A percentile compares a stretch with the other conserved stretches of the same genome.
Evolutionary conservation across 2,329 filamentous ascomycete species (phyloP).

Genomic region (Chrysoporthe cubensis): DNA sequence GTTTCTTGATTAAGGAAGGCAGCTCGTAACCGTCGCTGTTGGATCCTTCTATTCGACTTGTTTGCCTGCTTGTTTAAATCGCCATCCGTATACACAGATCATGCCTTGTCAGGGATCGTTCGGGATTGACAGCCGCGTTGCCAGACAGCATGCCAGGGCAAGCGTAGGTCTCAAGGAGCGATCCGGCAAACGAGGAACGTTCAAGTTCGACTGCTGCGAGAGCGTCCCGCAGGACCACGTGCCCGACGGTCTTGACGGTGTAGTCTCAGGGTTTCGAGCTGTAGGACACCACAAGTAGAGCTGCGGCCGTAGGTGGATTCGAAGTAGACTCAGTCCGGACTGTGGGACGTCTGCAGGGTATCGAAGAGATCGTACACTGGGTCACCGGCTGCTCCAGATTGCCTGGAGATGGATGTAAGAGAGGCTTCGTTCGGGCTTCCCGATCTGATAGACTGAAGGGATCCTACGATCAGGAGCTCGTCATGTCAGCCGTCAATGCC

Average conservation of each 20-base stretch:
- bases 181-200: not conserved
- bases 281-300: not conserved
- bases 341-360: conserved; percentile 16
- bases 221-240: conserved; percentile 5
- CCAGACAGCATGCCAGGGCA: not conserved
- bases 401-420: conserved; percentile 1
- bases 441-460: not conserved
- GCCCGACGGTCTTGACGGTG: not conserved
- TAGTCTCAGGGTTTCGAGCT: not conserved
- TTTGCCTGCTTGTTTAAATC: conserved; percentile 6
- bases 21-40: not conserved
- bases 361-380: conserved; percentile 2
- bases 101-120: conserved; percentile 13
- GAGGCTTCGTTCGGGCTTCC: conserved; percentile 4
- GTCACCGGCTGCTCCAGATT: conserved; percentile 8
- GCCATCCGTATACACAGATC: conserved; percentile 11
- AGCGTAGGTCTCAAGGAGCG: not conserved
- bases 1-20: not conserved
- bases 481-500: conserved; percentile 24
- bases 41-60: conserved; percentile 2
- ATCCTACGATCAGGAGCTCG: conserved; percentile 10
- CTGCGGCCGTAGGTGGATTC: conserved; percentile 14
- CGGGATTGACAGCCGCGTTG: not conserved
- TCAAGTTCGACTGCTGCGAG: not conserved
- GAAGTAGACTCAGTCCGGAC: conserved; percentile 9